Percentiles rank a stretch among this genome's conserved stretches.
These are phyloP conservation scores for Blakeslea trispora DNA, from an alignment of 371 early-diverging fungal species.

Conservation along the genomic window DNA sequence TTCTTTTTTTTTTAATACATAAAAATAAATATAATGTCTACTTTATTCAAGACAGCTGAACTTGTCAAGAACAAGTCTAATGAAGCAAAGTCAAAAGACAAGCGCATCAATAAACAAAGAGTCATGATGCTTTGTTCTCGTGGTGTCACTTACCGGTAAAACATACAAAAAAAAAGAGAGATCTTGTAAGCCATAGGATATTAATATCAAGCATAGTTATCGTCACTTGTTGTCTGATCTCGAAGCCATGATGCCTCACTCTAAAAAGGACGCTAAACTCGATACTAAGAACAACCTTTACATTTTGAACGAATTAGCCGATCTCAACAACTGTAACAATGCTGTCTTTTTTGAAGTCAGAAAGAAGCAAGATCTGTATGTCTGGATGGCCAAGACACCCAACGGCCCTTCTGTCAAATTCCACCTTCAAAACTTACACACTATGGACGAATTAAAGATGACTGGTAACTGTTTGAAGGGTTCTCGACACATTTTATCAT, in stretches of 20 bases:
- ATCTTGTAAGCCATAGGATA: background rate
- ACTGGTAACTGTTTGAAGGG: constrained; percentile 98
- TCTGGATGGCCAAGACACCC: constrained; percentile 95
- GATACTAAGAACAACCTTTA: constrained; percentile 89
- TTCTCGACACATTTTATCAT: constrained; percentile 92
- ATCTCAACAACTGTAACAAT: constrained; percentile 97
- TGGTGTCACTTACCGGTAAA: constrained; percentile 86
- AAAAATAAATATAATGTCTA: constrained; percentile 41
- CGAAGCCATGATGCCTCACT: constrained; percentile 85
- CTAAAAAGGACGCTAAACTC: constrained; percentile 92
- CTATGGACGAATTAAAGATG: constrained; percentile 97
- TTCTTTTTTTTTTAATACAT: too few species aligned
- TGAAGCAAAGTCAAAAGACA: constrained; percentile 37
- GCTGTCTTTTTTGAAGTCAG: constrained; percentile 94
- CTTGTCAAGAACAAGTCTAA: constrained; percentile 29
- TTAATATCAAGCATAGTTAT: constrained; percentile 57
- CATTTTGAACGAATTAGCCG: constrained; percentile 93
- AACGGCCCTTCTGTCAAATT: constrained; percentile 96
- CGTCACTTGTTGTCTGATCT: constrained; percentile 92
- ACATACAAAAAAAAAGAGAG: background rate
- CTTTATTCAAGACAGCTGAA: constrained; percentile 42
- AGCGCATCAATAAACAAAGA: constrained; percentile 81
- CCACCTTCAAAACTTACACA: constrained; percentile 95
- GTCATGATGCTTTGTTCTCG: constrained; percentile 89
- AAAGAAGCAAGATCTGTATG: constrained; percentile 89